Percentiles rank a stretch among this genome's conserved stretches.
Conservation (phyloP, 2,329 filamentous ascomycete genomes). For the Scedosporium aurantiacum region DNA sequence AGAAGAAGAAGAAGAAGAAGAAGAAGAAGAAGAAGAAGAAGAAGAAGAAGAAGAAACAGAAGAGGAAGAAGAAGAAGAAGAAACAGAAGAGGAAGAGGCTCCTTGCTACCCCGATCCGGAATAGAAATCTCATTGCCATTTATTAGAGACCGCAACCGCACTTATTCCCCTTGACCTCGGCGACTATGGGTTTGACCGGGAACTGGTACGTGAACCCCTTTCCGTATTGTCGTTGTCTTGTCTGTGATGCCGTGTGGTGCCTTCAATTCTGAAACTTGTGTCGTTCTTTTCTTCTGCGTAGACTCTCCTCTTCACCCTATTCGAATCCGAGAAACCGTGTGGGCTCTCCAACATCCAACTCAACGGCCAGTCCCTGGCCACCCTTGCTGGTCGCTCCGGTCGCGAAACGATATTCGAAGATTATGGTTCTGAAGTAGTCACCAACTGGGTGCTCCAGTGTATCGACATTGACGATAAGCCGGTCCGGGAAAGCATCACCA, state of each 20-base stretch:
- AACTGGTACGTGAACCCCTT: constrained; percentile 4
- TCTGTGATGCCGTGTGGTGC: not conserved
- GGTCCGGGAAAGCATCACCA: constrained; percentile 31
- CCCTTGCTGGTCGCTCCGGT: constrained; percentile 27
- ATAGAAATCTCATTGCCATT: not conserved
- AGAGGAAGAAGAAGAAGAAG: too few relatives aligned
- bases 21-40: too few relatives aligned
- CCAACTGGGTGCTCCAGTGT: constrained; percentile 37
- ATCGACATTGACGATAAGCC: constrained; percentile 26
- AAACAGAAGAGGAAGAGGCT: too few relatives aligned
- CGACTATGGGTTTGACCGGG: not conserved
- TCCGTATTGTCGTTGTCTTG: not conserved
- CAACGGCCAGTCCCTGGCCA: constrained; percentile 30
- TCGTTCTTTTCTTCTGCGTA: not conserved
- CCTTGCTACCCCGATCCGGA: not conserved
- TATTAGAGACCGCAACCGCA: constrained; percentile 4
- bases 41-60: too few relatives aligned
- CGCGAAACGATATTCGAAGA: constrained; percentile 29
- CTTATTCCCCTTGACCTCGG: constrained; percentile 6
- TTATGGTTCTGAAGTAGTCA: constrained; percentile 26
- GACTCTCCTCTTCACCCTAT: constrained; percentile 5
- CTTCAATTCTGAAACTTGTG: constrained; percentile 3
- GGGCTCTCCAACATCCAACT: constrained; percentile 30
- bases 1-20: too few relatives aligned
- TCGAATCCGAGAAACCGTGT: not conserved